Evolutionary conservation across 805 yeast species (phyloP), one percentile per base, ranked within the genome.

Genomic region (Kodamaea jinghongensis): DNA sequence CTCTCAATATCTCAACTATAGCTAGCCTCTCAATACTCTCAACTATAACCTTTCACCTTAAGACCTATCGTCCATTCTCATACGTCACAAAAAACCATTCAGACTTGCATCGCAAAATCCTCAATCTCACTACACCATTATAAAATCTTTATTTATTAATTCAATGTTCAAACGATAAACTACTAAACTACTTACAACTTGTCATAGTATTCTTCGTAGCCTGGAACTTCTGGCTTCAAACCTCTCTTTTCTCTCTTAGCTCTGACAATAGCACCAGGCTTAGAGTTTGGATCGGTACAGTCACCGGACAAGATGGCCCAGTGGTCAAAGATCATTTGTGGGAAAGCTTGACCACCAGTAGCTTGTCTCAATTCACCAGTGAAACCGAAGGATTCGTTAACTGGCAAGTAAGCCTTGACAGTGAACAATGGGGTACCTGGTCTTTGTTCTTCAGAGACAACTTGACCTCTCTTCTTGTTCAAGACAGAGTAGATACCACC

Each of bases 331-430:
- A 93, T 95, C 95, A 93, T 81, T 80, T 91, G 98, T 78, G 99
- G 99, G 99, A 91, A 91, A 74, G 99, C 99, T 83, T 91, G 99
- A 76, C 99, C 99, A 86, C 96, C 97, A 67, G 99, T 91, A 69
- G 98, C 96, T 79, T 91, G 97, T 83, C 99, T 88, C 70, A 91
- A 85, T 67, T 90, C 96, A 80, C 95, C 93, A 63, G 96, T 85
- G 96, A 91, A 91, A 86, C 99, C 99, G 85, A 93, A 91, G 45
- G 99, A 91, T 82, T 93, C 99, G 79, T 91, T 93, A 61, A 91
- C 97, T 72, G 99, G 99, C 78, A 91, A 82, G 96, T 89, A 86
- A 64, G 99, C 99, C 88, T 91, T 93, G 75, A 91, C 95, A 64
- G 96, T 89, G 83, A 93, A 93, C 80, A 93, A 82, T 76, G 99